Base-by-base conservation (phyloP, 805 yeast species). In the Candida sanyiensis region DNA sequence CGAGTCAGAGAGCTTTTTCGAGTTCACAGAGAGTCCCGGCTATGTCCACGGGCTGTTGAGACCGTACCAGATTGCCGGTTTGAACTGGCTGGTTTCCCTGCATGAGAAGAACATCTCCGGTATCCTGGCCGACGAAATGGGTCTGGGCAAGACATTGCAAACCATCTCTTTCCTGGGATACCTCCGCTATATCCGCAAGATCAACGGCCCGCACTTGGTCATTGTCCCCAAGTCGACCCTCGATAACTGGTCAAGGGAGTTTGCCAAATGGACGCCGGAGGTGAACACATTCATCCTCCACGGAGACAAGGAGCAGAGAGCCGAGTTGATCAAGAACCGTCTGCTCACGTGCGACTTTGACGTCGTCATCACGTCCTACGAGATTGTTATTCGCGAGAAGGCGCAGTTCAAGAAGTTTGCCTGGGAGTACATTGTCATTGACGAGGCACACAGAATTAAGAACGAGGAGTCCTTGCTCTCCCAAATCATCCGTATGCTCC, bases 71-170 rank as follows among this genome's bases (percentile, higher is more conserved):
- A 70, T 83, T 45, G 88, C 80, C 57, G 94, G 93, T 45, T 64
- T 83, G 44, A 83, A 83, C 57, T 83, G 94, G 94, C 62, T 83
- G 49, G 72, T 83, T 11, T 70, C 82, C 1, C 60, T 83, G 43
- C 75, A 79, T 50, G 81, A 77, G 46, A 81, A 80, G 61, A 73
- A 76, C 43, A 62, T 83, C 33, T 74, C 83, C 1, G 93, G 93
- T 43, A 83, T 83, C 18, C 66, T 83, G 42, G 93, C 93, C 1
- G 93, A 83, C 60, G 93, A 83, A 61, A 83, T 83, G 93, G 93
- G 93, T 2, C 62, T 83, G 45, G 93, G 93, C 49, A 83, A 83
- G 56, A 83, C 93, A 4, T 62, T 83, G 42, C 93, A 83, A 58
- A 83, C 90, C 0, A 83, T 83, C 46, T 75, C 90, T 12, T 54